Percentiles rank a stretch among this genome's conserved stretches.
phyloP scores from a whole-genome alignment of 2,329 filamentous ascomycete species.

The Diplodia corticola region DNA sequence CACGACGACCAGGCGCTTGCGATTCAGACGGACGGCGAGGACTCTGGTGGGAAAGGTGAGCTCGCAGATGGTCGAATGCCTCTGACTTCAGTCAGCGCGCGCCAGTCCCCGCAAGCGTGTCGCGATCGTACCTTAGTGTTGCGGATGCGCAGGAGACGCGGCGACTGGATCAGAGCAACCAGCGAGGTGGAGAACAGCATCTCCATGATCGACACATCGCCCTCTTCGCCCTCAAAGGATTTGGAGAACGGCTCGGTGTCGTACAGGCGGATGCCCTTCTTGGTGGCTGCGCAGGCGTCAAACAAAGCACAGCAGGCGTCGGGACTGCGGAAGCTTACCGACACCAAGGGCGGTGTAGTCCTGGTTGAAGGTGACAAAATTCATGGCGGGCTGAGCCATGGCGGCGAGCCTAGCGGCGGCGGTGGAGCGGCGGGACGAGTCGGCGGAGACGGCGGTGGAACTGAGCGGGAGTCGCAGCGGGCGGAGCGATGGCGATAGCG shows the following conservation, averaged over 20 bases:
- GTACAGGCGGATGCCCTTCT: conserved; percentile 93
- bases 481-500: not conserved
- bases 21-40: conserved; percentile 87
- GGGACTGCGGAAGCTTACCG: conserved; percentile 57
- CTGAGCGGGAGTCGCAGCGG: not conserved
- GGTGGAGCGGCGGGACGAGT: not conserved
- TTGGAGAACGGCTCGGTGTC: conserved; percentile 95
- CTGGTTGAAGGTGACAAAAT: conserved; percentile 99
- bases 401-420: conserved; percentile 41
- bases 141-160: conserved; percentile 88
- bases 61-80: conserved; percentile 89
- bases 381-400: conserved; percentile 67
- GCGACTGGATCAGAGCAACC: conserved; percentile 89
- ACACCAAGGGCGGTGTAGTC: conserved; percentile 97
- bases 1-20: conserved; percentile 89
- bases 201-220: conserved; percentile 93
- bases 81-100: conserved; percentile 42
- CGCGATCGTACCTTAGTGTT: conserved; percentile 77
- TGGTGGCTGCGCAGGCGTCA: conserved; percentile 64
- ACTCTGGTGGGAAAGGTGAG: conserved; percentile 98
- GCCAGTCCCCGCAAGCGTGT: conserved; percentile 21
- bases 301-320: conserved; percentile 2
- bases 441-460: not conserved
- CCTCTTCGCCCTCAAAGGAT: conserved; percentile 91
- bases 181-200: conserved; percentile 99